Evolutionary conservation across 2,329 filamentous ascomycete species (phyloP).

Genomic region (Aspergillus udagawae): DNA sequence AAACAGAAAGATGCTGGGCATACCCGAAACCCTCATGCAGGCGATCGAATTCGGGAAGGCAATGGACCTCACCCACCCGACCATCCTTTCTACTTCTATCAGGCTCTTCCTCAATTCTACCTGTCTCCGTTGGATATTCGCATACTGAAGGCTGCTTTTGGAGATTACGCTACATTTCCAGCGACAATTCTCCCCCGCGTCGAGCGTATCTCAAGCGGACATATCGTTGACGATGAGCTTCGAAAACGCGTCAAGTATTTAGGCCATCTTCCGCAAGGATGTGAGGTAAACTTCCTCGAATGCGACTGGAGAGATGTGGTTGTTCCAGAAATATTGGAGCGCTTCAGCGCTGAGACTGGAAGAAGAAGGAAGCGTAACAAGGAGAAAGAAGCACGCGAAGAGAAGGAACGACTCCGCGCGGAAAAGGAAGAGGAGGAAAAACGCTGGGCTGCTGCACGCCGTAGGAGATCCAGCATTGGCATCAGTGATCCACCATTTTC

Average conservation of each 20-base stretch:
- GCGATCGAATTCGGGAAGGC: constrained; percentile 23
- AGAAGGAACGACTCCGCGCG: constrained; percentile 76
- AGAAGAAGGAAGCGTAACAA: constrained; percentile 69
- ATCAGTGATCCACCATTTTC: constrained; percentile 47
- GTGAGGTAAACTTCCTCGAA: constrained; percentile 84
- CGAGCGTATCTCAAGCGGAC: constrained; percentile 83
- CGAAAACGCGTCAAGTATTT: constrained; percentile 84
- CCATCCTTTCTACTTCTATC: constrained; percentile 76
- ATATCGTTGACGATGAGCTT: constrained; percentile 79
- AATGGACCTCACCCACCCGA: constrained; percentile 47
- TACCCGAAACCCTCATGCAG: constrained; percentile 3
- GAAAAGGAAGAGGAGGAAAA: constrained; percentile 73
- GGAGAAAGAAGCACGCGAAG: constrained; percentile 81
- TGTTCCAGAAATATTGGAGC: constrained; percentile 65
- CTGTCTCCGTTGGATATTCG: constrained; percentile 87
- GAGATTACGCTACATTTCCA: constrained; percentile 75
- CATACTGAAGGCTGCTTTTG: constrained; percentile 85
- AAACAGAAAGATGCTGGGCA: constrained; percentile 21
- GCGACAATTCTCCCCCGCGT: constrained; percentile 81
- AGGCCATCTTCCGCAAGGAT: constrained; percentile 81
- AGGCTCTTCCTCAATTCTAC: constrained; percentile 81
- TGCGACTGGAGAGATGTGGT: constrained; percentile 95
- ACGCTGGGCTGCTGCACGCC: constrained; percentile 64
- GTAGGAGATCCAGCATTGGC: constrained; percentile 52
- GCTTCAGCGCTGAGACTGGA: constrained; percentile 73